Base-by-base conservation (phyloP, 495 filamentous ascomycete genomes). In the Penicillium subrubescens region DNA sequence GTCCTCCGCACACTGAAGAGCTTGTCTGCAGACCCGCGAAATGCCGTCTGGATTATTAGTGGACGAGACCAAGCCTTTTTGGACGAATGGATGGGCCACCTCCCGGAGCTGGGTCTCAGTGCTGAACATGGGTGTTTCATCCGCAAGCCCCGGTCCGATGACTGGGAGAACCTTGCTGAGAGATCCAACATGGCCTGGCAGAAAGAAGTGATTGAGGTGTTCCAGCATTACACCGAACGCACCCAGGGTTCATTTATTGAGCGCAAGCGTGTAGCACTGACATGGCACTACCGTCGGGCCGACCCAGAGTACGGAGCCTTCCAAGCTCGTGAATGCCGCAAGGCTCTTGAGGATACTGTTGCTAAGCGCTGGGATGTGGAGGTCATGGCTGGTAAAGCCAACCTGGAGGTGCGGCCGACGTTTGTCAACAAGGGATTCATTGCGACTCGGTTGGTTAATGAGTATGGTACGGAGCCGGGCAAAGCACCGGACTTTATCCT, bases 371-470 rank as follows among this genome's bases (percentile, higher is more conserved):
- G 88, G 84, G 91, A 94, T 52, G 91, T 98, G 12, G 93, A 97
- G 70, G 92, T 98, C 46, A 97, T 97, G 91, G 83, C 88, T 0
- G 95, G 95, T 55, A 99, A 98, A 75, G 93, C 93, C 57, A 97
- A 97, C 69, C 82, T 98, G 8, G 95, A 98, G 73, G 93, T 97
- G n/a, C 88, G 95, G 15, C 93, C 94, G n/a, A 92, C 84, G 1
- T 93, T 94, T 71, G 91, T 99, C 75, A 97, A 97, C 81, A 99
- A 98, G 76, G 95, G 95, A 2, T 92, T 93, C 77, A 97, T 97
- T 60, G 91, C 87, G 14, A 93, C 90, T 71, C 84, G 86, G 15
- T 82, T 99, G 37, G 85, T 97, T 54, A 77, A 83, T 23, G 84
- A 86, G 5, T 92, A 92, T 71, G 81, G 76, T 7, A 70, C 67